Evolutionary conservation across 192 early-diverging fungal genomes (phyloP).

Genomic region (Backusella australiensis): DNA sequence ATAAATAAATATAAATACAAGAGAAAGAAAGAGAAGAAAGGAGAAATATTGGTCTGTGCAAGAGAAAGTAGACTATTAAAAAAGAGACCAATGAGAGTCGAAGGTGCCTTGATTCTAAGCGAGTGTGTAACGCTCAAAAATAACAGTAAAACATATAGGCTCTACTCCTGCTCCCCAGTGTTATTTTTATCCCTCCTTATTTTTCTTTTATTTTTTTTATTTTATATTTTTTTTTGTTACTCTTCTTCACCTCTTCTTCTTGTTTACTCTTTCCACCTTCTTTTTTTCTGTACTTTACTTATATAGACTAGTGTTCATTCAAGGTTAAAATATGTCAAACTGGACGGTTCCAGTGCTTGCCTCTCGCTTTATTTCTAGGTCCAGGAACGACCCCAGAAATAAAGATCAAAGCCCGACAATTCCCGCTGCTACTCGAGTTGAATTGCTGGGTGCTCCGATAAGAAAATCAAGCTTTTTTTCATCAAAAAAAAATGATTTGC

Average conservation of each 20-base stretch:
- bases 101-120: slow-evolving; percentile 1
- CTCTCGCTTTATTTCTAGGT: neutral
- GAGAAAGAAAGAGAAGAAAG: neutral
- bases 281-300: neutral
- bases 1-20: neutral
- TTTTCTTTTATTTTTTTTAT: neutral
- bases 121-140: neutral
- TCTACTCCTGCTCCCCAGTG: neutral
- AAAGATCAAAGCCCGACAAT: slow-evolving; percentile 6
- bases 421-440: neutral
- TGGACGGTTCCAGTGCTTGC: neutral
- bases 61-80: neutral
- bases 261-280: neutral
- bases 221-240: neutral
- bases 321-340: neutral
- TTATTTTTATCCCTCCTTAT: neutral
- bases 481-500: neutral
- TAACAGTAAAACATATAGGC: neutral
- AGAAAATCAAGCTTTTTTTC: neutral
- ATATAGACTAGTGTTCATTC: neutral
- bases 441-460: neutral
- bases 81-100: neutral
- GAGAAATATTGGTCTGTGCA: slow-evolving; percentile 8
- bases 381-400: neutral
- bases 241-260: slow-evolving; percentile 10